Base-by-base conservation (phyloP, 345 rosid genomes). In the Eucalyptus caleyi region DNA sequence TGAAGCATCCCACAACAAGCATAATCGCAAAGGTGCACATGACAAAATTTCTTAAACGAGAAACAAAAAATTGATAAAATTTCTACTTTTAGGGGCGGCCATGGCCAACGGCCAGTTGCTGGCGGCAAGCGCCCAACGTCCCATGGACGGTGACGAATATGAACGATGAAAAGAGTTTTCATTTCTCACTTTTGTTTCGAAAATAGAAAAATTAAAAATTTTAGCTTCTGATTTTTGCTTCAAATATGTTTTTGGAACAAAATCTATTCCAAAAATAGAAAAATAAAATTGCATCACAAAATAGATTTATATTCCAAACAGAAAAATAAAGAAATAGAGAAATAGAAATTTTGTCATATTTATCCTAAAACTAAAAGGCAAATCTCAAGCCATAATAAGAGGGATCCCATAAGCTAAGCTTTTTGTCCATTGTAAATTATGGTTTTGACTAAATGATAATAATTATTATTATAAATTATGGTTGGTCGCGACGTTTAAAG, bases 61-160 rank as follows among this genome's bases (percentile, higher is more conserved):
- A 53, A 53, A 53, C 5, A 53, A 3, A 19, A 53, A 4, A 2
- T 21, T 53, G 26, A 53, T 53, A 21, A 53, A 53, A 53, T 53
- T 9, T 53, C 59, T 53, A 53, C 24, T 53, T 21, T 53, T 53
- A 53, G 11, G 59, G 56, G 24, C 4, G 2, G 1, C 23, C 9
- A 2, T 3, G 8, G 4, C 23, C 56, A 0, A 7, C 2, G 8
- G 9, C 54, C 9, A 16, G 4, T 16, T 51, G 54, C 21, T 3
- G 0, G 4, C 4, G 1, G 4, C 2, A 1, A 2, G 56, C 10
- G 1, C 2, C 26, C 5, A 5, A 19, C 2, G 5, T 53, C 59
- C 26, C 59, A 53, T 1, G 11, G 4, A 3, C 0, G 0, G 2
- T 53, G 26, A 19, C 4, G 1, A 53, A 53, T 21, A 53, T 19